Evolutionary conservation across 2,329 filamentous ascomycete genomes (phyloP).

Genomic region (Fusarium sp.): DNA sequence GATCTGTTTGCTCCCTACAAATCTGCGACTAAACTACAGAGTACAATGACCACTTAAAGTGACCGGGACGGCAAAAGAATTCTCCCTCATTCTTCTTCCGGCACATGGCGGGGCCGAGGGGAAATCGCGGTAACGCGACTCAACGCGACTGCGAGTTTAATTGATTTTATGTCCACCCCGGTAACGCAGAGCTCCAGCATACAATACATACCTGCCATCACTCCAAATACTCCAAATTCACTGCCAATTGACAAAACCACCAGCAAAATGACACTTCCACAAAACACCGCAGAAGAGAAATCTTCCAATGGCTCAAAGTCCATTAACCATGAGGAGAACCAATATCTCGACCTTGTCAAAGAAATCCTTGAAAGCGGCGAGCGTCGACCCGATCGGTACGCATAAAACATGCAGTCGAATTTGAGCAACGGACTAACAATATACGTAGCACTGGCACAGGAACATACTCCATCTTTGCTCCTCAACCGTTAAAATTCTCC

Average conservation of each 20-base stretch:
- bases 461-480: constrained; percentile 90
- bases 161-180: constrained; percentile 26
- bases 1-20: too few species aligned
- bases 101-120: constrained; percentile 15
- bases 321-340: constrained; percentile 82
- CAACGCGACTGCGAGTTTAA: constrained; percentile 34
- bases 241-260: not conserved
- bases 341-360: constrained; percentile 91
- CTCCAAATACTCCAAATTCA: not conserved
- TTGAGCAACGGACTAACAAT: constrained; percentile 10
- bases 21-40: too few species aligned
- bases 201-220: not conserved
- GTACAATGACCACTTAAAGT: not conserved
- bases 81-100: not conserved
- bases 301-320: constrained; percentile 30
- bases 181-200: not conserved
- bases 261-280: constrained; percentile 40
- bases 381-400: constrained; percentile 85
- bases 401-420: not conserved
- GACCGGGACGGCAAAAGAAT: constrained; percentile 11
- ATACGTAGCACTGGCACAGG: constrained; percentile 88
- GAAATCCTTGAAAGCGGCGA: constrained; percentile 88
- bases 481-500: constrained; percentile 85
- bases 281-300: constrained; percentile 17
- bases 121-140: constrained; percentile 25